These are phyloP conservation scores for Globisporangium canariense DNA, from an alignment of 352 stramenopile genomes.

Conservation along the genomic window DNA sequence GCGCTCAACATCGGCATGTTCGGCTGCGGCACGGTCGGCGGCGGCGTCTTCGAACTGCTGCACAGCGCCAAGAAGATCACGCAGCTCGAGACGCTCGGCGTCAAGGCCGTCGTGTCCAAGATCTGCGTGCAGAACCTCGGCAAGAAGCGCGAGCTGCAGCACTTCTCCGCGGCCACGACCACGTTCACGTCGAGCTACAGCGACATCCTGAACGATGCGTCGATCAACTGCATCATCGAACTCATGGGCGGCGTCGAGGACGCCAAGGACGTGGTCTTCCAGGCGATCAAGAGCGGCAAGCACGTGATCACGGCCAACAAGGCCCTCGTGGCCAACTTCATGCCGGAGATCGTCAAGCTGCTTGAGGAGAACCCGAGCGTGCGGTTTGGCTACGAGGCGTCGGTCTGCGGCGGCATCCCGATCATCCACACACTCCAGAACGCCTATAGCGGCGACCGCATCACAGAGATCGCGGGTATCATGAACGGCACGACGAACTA, in stretches of 20 bases:
- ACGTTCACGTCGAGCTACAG: slow-evolving; percentile 66
- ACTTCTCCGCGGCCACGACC: slow-evolving; percentile 42
- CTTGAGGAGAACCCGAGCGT: slow-evolving; percentile 75
- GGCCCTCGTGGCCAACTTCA: slow-evolving; percentile 92
- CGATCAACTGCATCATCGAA: slow-evolving; percentile 96
- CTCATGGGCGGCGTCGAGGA: slow-evolving; percentile 95
- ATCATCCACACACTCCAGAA: slow-evolving; percentile 96
- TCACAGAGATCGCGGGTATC: slow-evolving; percentile 93
- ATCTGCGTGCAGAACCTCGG: slow-evolving; percentile 83
- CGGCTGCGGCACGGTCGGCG: slow-evolving; percentile 86
- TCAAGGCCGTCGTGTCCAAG: slow-evolving; percentile 79
- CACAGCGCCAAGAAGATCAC: slow-evolving; percentile 53
- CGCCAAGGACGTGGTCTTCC: slow-evolving; percentile 93
- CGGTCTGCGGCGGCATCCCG: slow-evolving; percentile 95
- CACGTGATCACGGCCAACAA: slow-evolving; percentile 98
- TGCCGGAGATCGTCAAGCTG: slow-evolving; percentile 88
- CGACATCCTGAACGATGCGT: slow-evolving; percentile 89
- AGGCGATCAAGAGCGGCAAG: slow-evolving; percentile 88
- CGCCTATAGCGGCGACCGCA: slow-evolving; percentile 90
- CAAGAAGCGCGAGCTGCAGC: slow-evolving; percentile 69
- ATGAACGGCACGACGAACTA: slow-evolving; percentile 99
- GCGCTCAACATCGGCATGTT: slow-evolving; percentile 85
- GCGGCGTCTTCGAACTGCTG: slow-evolving; percentile 86
- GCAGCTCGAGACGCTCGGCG: slow-evolving; percentile 55
- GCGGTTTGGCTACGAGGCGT: slow-evolving; percentile 94